phyloP scores from a whole-genome alignment of 2,329 filamentous ascomycete genomes.

The Dactylellina leptospora region DNA sequence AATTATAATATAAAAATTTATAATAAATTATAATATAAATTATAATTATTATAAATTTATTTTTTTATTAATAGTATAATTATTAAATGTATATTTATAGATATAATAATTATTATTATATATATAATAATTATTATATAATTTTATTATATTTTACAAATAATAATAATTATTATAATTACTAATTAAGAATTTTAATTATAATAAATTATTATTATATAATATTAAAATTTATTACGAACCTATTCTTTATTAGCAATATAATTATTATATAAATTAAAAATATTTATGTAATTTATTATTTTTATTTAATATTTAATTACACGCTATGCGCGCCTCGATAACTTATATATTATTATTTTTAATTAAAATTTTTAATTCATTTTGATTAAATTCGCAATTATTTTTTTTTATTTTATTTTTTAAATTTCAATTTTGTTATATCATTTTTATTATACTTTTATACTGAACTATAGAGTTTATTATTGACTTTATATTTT shows the following conservation, averaged over 20 bases:
- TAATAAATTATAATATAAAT: no score
- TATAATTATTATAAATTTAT: no score
- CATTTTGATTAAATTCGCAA: conserved; percentile 7
- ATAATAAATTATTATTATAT: conserved; percentile 8
- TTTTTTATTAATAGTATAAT: no score
- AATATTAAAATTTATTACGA: conserved; percentile 13
- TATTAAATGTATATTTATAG: no score
- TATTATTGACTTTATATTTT: not conserved
- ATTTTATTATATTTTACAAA: conserved; percentile 10
- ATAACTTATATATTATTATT: not conserved
- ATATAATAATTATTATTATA: no score
- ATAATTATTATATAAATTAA: conserved; percentile 29
- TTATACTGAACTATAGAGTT: not conserved
- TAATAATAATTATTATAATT: not conserved
- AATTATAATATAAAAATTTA: no score
- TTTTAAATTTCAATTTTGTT: not conserved
- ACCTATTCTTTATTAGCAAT: conserved; percentile 11
- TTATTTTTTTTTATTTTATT: conserved; percentile 5
- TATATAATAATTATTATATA: no score
- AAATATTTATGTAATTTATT: conserved; percentile 6
- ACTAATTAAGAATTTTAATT: conserved; percentile 10
- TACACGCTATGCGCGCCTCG: not conserved
- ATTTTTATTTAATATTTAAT: conserved; percentile 18
- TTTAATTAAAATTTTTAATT: conserved; percentile 3
- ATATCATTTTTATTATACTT: conserved; percentile 4